phyloP scores from a whole-genome alignment of 495 filamentous ascomycete species.

The Darksidea phi region DNA sequence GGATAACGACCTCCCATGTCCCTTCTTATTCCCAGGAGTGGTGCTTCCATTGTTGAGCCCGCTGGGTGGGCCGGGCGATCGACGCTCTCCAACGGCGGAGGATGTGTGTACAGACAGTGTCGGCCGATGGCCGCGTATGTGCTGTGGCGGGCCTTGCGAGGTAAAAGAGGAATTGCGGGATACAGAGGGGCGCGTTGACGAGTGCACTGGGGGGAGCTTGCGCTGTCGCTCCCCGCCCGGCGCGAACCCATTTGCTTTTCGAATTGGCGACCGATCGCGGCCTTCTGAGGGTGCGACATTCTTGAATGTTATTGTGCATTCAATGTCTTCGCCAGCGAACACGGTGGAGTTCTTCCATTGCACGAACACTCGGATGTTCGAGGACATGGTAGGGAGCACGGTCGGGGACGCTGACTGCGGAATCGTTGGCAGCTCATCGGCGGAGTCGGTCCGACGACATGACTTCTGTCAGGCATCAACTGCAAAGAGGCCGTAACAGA shows the following conservation, averaged over 20 bases:
- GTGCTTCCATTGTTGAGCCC: conserved; percentile 25
- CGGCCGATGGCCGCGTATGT: conserved; percentile 55
- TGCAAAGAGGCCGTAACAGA: neutral
- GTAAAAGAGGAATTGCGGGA: conserved; percentile 35
- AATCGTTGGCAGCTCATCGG: conserved; percentile 10
- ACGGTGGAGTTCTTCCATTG: conserved; percentile 87
- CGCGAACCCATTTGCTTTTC: conserved; percentile 43
- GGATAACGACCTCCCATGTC: conserved; percentile 81
- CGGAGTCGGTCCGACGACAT: conserved; percentile 17
- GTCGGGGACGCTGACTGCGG: conserved; percentile 10
- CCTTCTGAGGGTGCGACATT: conserved; percentile 63
- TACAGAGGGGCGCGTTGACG: conserved; percentile 31
- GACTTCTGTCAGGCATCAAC: conserved; percentile 10
- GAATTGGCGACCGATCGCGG: conserved; percentile 44
- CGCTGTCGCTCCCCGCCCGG: conserved; percentile 46
- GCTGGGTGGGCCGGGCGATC: conserved; percentile 22
- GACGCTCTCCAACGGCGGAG: conserved; percentile 35
- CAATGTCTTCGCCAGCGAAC: conserved; percentile 90
- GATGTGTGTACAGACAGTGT: conserved; percentile 60
- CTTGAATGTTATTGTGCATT: conserved; percentile 94
- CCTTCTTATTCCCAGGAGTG: conserved; percentile 51
- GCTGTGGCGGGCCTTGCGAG: conserved; percentile 35
- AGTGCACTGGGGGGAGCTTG: conserved; percentile 45
- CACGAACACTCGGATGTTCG: conserved; percentile 89
- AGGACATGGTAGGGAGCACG: conserved; percentile 33